Conservation (phyloP, 2,329 filamentous ascomycete species). For the Polychaeton citri region DNA sequence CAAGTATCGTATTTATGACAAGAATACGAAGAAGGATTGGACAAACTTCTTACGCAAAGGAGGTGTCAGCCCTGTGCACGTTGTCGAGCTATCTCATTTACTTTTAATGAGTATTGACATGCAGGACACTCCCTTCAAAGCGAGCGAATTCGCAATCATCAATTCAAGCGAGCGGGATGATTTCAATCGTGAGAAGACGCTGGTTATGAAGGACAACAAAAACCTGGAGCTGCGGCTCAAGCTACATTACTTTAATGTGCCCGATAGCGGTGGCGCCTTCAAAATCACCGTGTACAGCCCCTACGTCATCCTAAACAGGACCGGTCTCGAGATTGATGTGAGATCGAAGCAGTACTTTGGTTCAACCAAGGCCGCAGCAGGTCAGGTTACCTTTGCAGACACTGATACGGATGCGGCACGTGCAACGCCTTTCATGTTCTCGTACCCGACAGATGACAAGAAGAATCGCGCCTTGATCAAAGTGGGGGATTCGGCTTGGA, state of each 20-base stretch:
- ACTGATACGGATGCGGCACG: slow-evolving; percentile 49
- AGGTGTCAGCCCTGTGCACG: slow-evolving; percentile 91
- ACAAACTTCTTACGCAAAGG: slow-evolving; percentile 95
- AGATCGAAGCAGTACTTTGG: slow-evolving; percentile 83
- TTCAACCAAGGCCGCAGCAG: slow-evolving; percentile 68
- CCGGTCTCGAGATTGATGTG: slow-evolving; percentile 75
- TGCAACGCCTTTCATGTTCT: slow-evolving; percentile 89
- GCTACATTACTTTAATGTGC: slow-evolving; percentile 81
- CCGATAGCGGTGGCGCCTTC: slow-evolving; percentile 89
- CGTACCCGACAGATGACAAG: slow-evolving; percentile 74
- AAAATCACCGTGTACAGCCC: slow-evolving; percentile 90
- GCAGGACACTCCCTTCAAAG: slow-evolving; percentile 88
- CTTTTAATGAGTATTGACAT: slow-evolving; percentile 87
- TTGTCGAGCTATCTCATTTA: slow-evolving; percentile 89
- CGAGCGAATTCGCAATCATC: slow-evolving; percentile 94
- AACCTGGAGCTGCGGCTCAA: slow-evolving; percentile 67
- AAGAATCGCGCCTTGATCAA: slow-evolving; percentile 82
- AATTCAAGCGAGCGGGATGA: slow-evolving; percentile 80
- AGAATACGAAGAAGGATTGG: slow-evolving; percentile 97
- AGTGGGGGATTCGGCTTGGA: slow-evolving; percentile 85
- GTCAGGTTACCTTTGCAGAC: slow-evolving; percentile 53
- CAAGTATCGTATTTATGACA: slow-evolving; percentile 98
- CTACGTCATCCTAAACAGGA: slow-evolving; percentile 91
- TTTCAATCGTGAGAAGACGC: slow-evolving; percentile 66
- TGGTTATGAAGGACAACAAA: slow-evolving; percentile 74